Conservation (phyloP, 2,329 filamentous ascomycete species). For the Aspergillus sp. region DNA sequence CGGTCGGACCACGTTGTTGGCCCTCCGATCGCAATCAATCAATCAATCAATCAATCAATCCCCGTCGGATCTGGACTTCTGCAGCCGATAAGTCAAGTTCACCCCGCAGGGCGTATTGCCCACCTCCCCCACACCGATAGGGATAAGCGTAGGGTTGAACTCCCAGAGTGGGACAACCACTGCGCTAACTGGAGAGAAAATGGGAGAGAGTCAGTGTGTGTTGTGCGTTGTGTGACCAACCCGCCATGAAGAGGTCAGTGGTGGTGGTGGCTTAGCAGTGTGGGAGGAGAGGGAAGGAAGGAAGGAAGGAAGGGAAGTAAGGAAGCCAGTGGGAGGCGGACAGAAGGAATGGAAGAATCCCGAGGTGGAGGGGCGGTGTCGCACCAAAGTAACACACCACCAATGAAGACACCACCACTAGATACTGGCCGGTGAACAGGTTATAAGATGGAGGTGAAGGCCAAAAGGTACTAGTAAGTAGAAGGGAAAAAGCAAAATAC, state of each 20-base stretch:
- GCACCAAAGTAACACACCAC: background rate
- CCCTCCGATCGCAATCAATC: conserved; percentile 15
- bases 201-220: background rate
- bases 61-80: conserved; percentile 19
- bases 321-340: background rate
- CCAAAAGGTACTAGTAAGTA: no score
- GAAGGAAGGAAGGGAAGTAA: no score
- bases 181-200: background rate
- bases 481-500: no score
- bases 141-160: background rate
- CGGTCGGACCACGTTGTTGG: conserved; percentile 23
- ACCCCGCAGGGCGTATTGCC: conserved; percentile 23
- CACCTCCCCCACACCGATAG: conserved; percentile 20
- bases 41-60: background rate
- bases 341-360: background rate
- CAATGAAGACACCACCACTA: no score
- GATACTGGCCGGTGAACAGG: no score
- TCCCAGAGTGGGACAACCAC: background rate
- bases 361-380: background rate
- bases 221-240: background rate
- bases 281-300: no score
- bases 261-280: no score
- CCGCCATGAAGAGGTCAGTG: no score
- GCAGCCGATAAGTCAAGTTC: conserved; percentile 15
- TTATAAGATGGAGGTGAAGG: no score